Percentiles rank a stretch among this genome's conserved stretches.
Evolutionary conservation across 352 stramenopile species (phyloP).

Genomic region (Pythium diclinum): DNA sequence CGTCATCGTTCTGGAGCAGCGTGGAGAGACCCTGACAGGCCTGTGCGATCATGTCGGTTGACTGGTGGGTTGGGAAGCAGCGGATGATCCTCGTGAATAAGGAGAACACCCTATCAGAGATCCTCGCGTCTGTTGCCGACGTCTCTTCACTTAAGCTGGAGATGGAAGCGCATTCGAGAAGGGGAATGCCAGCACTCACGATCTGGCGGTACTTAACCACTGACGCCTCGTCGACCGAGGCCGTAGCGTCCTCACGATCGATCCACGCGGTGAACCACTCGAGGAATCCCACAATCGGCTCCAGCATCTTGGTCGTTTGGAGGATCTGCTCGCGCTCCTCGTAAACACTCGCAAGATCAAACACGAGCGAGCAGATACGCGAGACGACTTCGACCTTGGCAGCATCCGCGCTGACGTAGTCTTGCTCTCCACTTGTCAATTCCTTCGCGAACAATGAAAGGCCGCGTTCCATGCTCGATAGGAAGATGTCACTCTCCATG

Average conservation of each 20-base stretch:
- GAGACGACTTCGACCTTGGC: slow-evolving; percentile 49
- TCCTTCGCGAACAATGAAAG: slow-evolving; percentile 21
- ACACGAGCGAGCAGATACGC: slow-evolving; percentile 51
- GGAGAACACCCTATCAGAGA: neutral
- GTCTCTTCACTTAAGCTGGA: slow-evolving; percentile 1
- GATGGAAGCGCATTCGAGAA: slow-evolving; percentile 41
- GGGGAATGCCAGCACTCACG: slow-evolving; percentile 39
- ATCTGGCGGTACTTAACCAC: slow-evolving; percentile 23
- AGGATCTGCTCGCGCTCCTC: slow-evolving; percentile 48
- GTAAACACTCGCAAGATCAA: slow-evolving; percentile 36
- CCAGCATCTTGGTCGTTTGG: slow-evolving; percentile 25
- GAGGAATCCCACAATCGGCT: slow-evolving; percentile 18
- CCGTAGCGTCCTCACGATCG: neutral
- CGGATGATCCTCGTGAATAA: slow-evolving; percentile 10
- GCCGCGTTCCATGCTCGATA: slow-evolving; percentile 39
- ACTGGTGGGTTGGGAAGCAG: neutral
- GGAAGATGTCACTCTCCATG: slow-evolving; percentile 45
- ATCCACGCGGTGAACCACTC: slow-evolving; percentile 20
- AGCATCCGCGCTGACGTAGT: slow-evolving; percentile 25
- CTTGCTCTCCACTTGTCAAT: slow-evolving; percentile 8
- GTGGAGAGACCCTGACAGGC: slow-evolving; percentile 21
- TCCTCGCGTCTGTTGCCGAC: neutral
- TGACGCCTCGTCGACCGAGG: neutral
- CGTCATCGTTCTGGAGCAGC: slow-evolving; percentile 34
- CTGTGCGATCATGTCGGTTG: slow-evolving; percentile 15